phyloP scores from a whole-genome alignment of 2,329 filamentous ascomycete genomes.

The Botrytis pseudocinerea region DNA sequence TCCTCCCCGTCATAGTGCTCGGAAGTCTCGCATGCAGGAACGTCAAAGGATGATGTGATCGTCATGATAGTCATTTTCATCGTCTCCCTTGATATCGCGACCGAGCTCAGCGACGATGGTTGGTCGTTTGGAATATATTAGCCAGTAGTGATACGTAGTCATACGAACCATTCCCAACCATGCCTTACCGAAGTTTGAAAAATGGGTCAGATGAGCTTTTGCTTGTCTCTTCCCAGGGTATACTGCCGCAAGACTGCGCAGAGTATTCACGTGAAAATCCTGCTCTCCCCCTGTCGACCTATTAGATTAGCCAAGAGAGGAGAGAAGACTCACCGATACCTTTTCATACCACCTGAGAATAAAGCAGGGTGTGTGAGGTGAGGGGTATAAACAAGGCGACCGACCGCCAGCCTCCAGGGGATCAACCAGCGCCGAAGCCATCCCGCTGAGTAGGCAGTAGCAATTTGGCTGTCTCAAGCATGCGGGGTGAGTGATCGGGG shows the following conservation, averaged over 20 bases:
- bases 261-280: slow-evolving; percentile 1
- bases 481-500: not conserved
- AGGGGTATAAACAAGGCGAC: not conserved
- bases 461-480: not conserved
- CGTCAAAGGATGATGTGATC: not conserved
- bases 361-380: not conserved
- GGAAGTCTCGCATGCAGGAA: not conserved
- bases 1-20: not conserved
- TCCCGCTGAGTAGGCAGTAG: not conserved
- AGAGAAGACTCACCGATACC: not conserved
- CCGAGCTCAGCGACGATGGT: not conserved
- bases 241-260: not conserved
- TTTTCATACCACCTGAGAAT: not conserved
- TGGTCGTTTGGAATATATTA: not conserved
- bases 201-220: not conserved
- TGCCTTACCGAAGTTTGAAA: slow-evolving; percentile 1
- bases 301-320: not conserved
- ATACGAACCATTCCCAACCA: slow-evolving; percentile 1
- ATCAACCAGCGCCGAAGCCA: not conserved
- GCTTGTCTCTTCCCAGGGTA: slow-evolving; percentile 1
- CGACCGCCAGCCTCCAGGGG: not conserved
- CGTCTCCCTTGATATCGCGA: not conserved
- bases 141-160: not conserved
- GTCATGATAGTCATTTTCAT: not conserved
- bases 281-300: not conserved